Evolutionary conservation across 805 yeast species (phyloP), one percentile per base, ranked within the genome.

Genomic region (Cephaloascus albidus): DNA sequence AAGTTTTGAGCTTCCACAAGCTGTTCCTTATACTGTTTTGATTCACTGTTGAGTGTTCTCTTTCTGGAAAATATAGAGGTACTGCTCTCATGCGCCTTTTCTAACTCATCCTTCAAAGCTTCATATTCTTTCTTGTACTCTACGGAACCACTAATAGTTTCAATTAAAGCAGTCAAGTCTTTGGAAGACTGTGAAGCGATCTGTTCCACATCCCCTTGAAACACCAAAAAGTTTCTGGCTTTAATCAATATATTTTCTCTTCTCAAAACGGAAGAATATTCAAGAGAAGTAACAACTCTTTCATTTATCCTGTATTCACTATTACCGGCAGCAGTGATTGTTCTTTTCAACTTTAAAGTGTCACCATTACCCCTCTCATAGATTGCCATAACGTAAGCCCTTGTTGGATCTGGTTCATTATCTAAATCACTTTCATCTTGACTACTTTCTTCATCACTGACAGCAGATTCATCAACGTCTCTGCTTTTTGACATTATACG

Each of bases 151-250:
- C 94, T 83, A 20, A 93, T 78, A 14, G 77, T 77, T 59, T 93
- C 98, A 40, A 93, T 65, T 44, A 89, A 58, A 35, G 63, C 69
- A 2, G 94, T 76, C 43, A 93, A 67, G 31, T 87, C 95, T 18
- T 60, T 58, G 0, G 97, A 77, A 0, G 90, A 77, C 55, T 89
- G 95, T 0, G 95, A 72, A 0, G 97, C 97, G 33, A 93, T 79
- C 49, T 80, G 83, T 56, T 90, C 97, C 38, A 93, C 95, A 54
- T 90, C 97, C 43, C 98, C 97, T 64, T 93, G 98, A 54, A 90
- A 88, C 5, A 93, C 97, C 43, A 93, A 63, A 51, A 90, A 90
- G 57, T 93, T 93, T 53, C 86, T 74, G 1, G 97, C 96, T 53
- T 84, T 86, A 47, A 88, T 83, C 43, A 89, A 62, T 40, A 90